These are phyloP conservation scores for Rosellinia necatrix DNA, from an alignment of 2,329 filamentous ascomycete genomes.

Conservation along the genomic window DNA sequence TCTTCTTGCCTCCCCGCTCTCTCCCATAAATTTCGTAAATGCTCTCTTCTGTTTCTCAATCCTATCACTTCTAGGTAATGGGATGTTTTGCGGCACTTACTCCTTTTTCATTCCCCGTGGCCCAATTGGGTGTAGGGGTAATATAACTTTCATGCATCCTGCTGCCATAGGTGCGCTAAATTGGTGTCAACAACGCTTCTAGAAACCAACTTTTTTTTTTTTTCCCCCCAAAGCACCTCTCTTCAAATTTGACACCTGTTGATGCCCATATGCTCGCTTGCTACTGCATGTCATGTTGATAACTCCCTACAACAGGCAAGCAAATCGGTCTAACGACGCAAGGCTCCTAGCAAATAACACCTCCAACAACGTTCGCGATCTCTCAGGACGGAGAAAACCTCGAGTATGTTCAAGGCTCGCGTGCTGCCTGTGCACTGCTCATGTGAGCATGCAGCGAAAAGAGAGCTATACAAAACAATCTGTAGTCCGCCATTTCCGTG, in stretches of 20 bases:
- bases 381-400: slow-evolving; percentile 6
- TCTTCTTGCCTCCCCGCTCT: not conserved
- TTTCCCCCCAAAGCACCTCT: too few relatives aligned
- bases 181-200: slow-evolving; percentile 12
- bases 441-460: slow-evolving; percentile 15
- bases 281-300: too few relatives aligned
- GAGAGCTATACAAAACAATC: not conserved
- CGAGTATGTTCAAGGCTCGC: slow-evolving; percentile 2
- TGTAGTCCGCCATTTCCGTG: not conserved
- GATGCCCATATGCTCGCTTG: too few relatives aligned
- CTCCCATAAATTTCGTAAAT: not conserved
- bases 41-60: not conserved
- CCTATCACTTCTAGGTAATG: slow-evolving; percentile 2
- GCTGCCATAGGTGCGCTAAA: slow-evolving; percentile 22
- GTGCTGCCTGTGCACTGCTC: slow-evolving; percentile 4
- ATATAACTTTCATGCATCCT: slow-evolving; percentile 22
- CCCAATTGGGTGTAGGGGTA: slow-evolving; percentile 23
- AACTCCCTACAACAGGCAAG: not conserved
- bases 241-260: too few relatives aligned
- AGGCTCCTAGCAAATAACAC: slow-evolving; percentile 13
- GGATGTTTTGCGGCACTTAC: slow-evolving; percentile 4
- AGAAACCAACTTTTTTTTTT: not conserved
- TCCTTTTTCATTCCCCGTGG: slow-evolving; percentile 9
- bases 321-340: not conserved
- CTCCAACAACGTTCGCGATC: not conserved